Base-by-base conservation (phyloP, 2,329 filamentous ascomycete genomes). In the Dactylonectria macrodidyma region DNA sequence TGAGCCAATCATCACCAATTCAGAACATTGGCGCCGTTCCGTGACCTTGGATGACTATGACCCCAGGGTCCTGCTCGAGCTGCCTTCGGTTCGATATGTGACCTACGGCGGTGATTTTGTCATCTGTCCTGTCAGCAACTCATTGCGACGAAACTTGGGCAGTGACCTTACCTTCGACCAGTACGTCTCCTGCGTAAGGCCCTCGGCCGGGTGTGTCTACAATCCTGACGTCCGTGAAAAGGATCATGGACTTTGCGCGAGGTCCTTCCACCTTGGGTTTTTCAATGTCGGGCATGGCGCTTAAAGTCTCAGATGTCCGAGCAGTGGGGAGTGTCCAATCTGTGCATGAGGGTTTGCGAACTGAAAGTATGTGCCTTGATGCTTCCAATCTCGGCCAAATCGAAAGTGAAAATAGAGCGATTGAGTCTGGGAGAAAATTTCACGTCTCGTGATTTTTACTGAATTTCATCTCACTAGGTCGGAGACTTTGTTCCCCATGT, bases 11-110 rank as follows among this genome's bases (percentile, higher is more conserved):
- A 54, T 71, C 69, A 44, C 69, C 67, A 1, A 68, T 44, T 2
- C 67, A 64, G 4, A 64, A 71, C 67, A 70, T 71, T 6, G 70
- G 64, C 11, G 67, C 70, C 19, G 67, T 56, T 3, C 69, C 67
- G 36, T 46, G 50, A 1, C 67, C 69, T 3, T 70, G 52, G 7
- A 71, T 60, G 1, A 71, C 59, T 2, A 64, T 50, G 14, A 71
- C 64, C 3, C 7, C 12, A 5, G 57, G 62, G 41, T 65, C 38
- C 14, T 33, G 44, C 34, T 65, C 19, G 8, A 56, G 44, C 12
- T 57, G 34, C 1, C 1, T 19, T 38, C 22, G 26, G 2, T 51
- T 44, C 2, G 51, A 19, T 5, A 65, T 14, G 5, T 50, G 4
- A 3, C 62, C 57, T 9, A 65, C 62, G 1, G 44, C 50, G 3